Percentiles rank a stretch among this genome's conserved stretches.
phyloP scores from a whole-genome alignment of 2,329 filamentous ascomycete species.

The Calonectria hongkongensis region DNA sequence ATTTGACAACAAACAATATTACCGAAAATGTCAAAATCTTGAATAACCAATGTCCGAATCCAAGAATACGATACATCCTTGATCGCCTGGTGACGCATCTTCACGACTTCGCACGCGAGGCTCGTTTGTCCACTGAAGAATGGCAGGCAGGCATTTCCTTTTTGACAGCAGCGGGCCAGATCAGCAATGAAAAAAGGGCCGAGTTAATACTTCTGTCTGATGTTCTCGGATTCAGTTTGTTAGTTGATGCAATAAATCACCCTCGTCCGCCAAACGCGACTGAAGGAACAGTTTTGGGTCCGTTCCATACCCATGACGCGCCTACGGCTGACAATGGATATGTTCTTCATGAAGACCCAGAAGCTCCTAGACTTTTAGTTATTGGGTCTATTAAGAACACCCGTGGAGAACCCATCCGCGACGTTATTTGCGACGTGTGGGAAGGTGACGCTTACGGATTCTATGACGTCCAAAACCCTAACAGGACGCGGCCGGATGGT shows the following conservation, averaged over 20 bases:
- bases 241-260: conserved; percentile 86
- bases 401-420: conserved; percentile 74
- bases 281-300: conserved; percentile 84
- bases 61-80: conserved; percentile 80
- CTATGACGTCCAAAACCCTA: conserved; percentile 84
- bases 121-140: conserved; percentile 81
- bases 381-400: conserved; percentile 80
- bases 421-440: conserved; percentile 85
- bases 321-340: conserved; percentile 69
- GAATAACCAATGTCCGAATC: conserved; percentile 79
- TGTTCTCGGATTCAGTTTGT: conserved; percentile 82
- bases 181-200: conserved; percentile 79
- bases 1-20: conserved; percentile 84
- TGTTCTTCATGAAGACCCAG: conserved; percentile 77
- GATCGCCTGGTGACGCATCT: conserved; percentile 82
- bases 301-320: conserved; percentile 86
- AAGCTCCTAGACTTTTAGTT: conserved; percentile 80
- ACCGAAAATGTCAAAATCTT: conserved; percentile 82
- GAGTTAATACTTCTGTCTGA: conserved; percentile 87
- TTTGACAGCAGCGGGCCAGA: conserved; percentile 80
- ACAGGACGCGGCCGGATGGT: conserved; percentile 65
- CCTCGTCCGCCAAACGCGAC: conserved; percentile 81
- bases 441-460: conserved; percentile 84
- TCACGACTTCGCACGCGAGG: conserved; percentile 86
- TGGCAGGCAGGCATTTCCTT: conserved; percentile 84